These are phyloP conservation scores for Cinchona pubescens DNA, from an alignment of 257 asterid species.

Conservation along the genomic window DNA sequence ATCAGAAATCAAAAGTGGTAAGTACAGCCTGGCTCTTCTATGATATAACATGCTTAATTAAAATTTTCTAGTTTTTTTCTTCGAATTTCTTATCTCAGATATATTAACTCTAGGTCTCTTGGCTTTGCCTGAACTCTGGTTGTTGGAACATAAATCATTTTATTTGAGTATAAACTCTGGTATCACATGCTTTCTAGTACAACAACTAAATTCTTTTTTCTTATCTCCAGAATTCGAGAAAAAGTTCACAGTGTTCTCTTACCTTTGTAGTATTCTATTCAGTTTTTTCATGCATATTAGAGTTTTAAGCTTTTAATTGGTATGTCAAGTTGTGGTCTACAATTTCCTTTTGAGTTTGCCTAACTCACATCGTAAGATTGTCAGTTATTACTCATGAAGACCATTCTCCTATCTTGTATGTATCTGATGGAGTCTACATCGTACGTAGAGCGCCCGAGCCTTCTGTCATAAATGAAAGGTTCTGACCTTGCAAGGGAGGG, in stretches of 20 bases:
- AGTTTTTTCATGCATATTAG: not conserved
- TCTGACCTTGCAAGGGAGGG: not conserved
- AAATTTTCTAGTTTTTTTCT: not conserved
- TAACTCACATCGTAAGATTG: not conserved
- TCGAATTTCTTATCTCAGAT: not conserved
- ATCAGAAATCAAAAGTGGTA: slow-evolving; percentile 89
- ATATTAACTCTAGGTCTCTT: not conserved
- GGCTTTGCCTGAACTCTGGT: not conserved
- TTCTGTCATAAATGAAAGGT: no score
- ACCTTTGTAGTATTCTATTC: not conserved
- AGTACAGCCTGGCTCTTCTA: slow-evolving; percentile 25
- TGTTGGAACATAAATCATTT: not conserved
- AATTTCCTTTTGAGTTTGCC: not conserved
- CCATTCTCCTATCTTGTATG: no score
- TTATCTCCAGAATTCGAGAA: not conserved
- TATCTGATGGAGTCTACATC: no score
- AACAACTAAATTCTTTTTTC: not conserved
- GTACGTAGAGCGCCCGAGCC: no score
- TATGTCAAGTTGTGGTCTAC: not conserved
- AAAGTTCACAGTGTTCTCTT: not conserved
- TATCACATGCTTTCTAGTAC: not conserved
- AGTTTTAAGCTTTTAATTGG: not conserved
- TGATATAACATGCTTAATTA: not conserved
- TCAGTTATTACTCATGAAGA: no score
- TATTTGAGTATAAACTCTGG: not conserved